phyloP scores from a whole-genome alignment of 345 rosid genomes.

The Lagerstroemia speciosa region DNA sequence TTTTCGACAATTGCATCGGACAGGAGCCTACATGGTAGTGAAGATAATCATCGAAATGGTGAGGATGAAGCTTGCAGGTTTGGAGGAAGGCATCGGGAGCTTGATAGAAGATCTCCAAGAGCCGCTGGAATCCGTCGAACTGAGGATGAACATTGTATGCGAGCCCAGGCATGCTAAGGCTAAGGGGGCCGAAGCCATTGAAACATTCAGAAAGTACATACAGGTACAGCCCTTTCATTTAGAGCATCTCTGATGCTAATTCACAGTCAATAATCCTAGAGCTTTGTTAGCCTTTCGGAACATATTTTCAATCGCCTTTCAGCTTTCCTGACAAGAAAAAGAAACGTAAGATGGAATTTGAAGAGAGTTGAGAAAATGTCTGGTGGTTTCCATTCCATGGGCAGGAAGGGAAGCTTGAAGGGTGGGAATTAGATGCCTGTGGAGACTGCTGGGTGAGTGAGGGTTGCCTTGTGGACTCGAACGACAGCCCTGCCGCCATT shows the following conservation, averaged over 20 bases:
- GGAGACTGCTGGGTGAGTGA: conserved; percentile 93
- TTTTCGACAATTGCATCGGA: background rate
- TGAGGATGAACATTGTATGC: conserved; percentile 61
- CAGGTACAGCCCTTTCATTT: no score
- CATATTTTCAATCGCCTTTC: no score
- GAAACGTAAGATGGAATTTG: no score
- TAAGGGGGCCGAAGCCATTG: conserved; percentile 61
- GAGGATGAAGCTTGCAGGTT: conserved; percentile 60
- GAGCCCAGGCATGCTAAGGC: conserved; percentile 71
- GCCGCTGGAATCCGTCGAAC: conserved; percentile 52
- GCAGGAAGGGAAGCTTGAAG: conserved; percentile 59
- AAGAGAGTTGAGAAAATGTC: no score
- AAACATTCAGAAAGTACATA: conserved; percentile 50
- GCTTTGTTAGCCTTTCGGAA: background rate
- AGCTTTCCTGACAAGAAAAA: no score
- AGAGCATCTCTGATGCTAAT: no score
- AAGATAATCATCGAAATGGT: conserved; percentile 89
- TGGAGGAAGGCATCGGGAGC: conserved; percentile 61
- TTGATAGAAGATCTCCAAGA: conserved; percentile 70
- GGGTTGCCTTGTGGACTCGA: conserved; percentile 82
- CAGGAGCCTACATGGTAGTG: conserved; percentile 94
- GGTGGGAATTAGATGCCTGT: conserved; percentile 82
- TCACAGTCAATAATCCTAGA: background rate
- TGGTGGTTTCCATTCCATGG: background rate
- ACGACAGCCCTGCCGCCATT: conserved; percentile 56